Conservation (phyloP, 1,284 basidiomycete species). For the Chondrostereum purpureum region DNA sequence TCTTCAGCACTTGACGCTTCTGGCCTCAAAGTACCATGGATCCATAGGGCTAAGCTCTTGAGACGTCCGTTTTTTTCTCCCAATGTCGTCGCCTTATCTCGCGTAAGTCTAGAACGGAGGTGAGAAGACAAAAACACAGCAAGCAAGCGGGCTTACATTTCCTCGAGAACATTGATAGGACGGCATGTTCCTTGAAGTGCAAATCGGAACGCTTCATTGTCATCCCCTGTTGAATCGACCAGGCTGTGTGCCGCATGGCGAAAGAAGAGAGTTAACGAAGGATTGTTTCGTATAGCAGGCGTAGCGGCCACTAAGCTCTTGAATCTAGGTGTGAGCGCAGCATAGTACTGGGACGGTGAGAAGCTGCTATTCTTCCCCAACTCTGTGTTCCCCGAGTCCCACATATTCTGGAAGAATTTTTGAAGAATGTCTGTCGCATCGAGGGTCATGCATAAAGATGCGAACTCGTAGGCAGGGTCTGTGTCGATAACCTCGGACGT, state of each 20-base stretch:
- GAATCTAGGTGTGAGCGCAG: background rate
- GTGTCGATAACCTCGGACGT: background rate
- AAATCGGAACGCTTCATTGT: background rate
- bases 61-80: background rate
- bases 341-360: background rate
- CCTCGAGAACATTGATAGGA: background rate
- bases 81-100: background rate
- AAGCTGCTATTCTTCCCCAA: background rate
- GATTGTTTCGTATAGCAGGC: background rate
- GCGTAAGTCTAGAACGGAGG: background rate
- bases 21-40: background rate
- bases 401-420: background rate
- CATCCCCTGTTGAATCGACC: background rate
- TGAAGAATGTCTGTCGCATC: background rate
- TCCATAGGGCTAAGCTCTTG: background rate
- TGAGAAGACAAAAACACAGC: background rate
- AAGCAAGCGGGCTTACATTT: background rate
- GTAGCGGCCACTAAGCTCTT: background rate
- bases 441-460: background rate
- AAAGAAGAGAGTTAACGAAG: background rate
- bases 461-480: background rate
- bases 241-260: background rate
- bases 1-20: too few relatives aligned
- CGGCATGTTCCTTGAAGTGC: background rate
- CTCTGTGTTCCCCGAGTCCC: background rate